phyloP scores from a whole-genome alignment of 306 rosid genomes.

The Leucaena leucocephala region DNA sequence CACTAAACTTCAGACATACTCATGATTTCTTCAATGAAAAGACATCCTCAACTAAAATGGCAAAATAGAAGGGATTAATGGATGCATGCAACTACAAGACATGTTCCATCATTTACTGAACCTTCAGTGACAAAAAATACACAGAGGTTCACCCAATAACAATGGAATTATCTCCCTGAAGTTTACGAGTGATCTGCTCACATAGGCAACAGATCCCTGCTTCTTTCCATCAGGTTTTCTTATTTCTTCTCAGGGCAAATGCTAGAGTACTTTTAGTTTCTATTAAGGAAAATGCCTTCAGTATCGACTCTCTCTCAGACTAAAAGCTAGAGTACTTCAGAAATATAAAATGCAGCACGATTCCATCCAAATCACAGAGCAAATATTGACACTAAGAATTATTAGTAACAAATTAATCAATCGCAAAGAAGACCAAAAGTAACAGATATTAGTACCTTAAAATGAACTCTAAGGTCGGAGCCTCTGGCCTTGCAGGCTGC shows the following conservation, averaged over 20 bases:
- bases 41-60: neutral
- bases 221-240: conserved; percentile 34
- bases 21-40: neutral
- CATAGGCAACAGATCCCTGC: conserved; percentile 51
- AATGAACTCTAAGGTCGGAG: conserved; percentile 87
- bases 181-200: conserved; percentile 52
- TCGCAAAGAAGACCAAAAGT: neutral
- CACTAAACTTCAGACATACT: neutral
- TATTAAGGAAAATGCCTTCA: neutral
- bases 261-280: neutral
- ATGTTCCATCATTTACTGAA: conserved; percentile 69
- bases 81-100: neutral
- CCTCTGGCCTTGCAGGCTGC: conserved; percentile 99
- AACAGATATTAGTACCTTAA: conserved; percentile 59
- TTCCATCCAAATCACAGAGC: neutral
- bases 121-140: conserved; percentile 46
- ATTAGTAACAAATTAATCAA: no score
- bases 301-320: neutral
- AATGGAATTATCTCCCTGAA: conserved; percentile 57
- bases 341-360: neutral
- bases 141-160: conserved; percentile 79
- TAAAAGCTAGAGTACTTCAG: neutral
- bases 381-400: neutral
- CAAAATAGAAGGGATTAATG: no score
- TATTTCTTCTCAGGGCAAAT: neutral